Evolutionary conservation across 192 early-diverging fungal species (phyloP), one percentile per base, ranked within the genome.

Genomic region (Dissophora ornata): DNA sequence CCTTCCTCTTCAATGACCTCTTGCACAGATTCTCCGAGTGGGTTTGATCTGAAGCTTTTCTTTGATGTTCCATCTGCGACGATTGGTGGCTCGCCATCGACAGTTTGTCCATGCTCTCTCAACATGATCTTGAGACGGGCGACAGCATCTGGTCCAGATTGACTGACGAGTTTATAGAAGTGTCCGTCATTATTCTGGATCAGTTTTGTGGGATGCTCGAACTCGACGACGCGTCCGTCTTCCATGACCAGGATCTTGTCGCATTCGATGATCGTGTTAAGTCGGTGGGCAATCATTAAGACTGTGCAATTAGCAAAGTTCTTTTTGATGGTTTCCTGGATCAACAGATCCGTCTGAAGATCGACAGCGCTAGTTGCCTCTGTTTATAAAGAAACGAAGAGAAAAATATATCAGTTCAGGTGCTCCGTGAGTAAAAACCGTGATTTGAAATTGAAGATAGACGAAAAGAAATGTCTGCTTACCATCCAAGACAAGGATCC

Each of bases 401-500:
- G 38, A n/a, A n/a, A n/a, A n/a, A n/a, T n/a, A n/a, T n/a, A n/a
- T n/a, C n/a, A n/a, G n/a, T n/a, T n/a, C n/a, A n/a, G n/a, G n/a
- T n/a, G n/a, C 6, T 38, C 13, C 36, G 36, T 52, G 4, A 71
- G 28, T 2, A 63, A 25, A 42, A 15, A 19, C 2, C 8, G 54
- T 4, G 28, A 12, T 21, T 3, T 32, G 9, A 5, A 15, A 54
- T 12, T 19, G 42, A 32, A 5, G 54, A 42, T 21, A 44, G 19
- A 57, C 18, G 13, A 36, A 34, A 22, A 15, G 21, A 3, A 7
- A 49, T 12, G 12, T 1, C n/a, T 81, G 7, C 60, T 38, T 61
- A 75, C 71, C 93, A 58, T 94, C 93, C 0, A 94, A 67, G 0
- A 95, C 70, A 1, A 94, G 67, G 11, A 94, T 85, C 24, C 65